phyloP scores from a whole-genome alignment of 2,329 filamentous ascomycete species.

The Albifimbria verrucaria region DNA sequence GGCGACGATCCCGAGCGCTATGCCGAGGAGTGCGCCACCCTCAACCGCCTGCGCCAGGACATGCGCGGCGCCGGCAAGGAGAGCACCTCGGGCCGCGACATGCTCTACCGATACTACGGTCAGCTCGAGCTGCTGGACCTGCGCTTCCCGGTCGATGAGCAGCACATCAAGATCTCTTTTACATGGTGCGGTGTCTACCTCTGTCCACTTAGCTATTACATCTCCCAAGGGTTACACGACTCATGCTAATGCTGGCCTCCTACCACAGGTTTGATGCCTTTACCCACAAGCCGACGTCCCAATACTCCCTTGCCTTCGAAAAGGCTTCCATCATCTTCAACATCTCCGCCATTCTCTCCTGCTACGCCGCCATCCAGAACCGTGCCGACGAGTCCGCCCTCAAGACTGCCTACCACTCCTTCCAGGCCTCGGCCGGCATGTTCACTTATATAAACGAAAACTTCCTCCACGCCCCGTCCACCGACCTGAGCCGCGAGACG shows the following conservation, averaged over 20 bases:
- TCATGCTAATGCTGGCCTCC: conserved; percentile 8
- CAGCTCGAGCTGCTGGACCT: conserved; percentile 93
- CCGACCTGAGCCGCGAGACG: conserved; percentile 92
- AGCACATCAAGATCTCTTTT: conserved; percentile 98
- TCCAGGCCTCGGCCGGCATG: conserved; percentile 98
- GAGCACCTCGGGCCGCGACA: conserved; percentile 86
- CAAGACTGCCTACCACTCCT: conserved; percentile 96
- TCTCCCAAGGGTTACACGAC: not conserved
- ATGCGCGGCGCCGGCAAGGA: conserved; percentile 98
- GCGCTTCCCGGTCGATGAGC: conserved; percentile 95
- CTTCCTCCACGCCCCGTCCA: conserved; percentile 93
- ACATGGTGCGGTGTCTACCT: conserved; percentile 67
- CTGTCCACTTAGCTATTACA: not conserved
- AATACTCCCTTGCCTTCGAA: conserved; percentile 95
- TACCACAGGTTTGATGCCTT: conserved; percentile 96
- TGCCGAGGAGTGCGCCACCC: conserved; percentile 87
- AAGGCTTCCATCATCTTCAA: conserved; percentile 99
- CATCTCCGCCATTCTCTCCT: conserved; percentile 94
- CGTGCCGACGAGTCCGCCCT: conserved; percentile 87
- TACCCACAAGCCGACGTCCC: conserved; percentile 93
- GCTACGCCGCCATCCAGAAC: conserved; percentile 90
- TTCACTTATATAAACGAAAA: conserved; percentile 99
- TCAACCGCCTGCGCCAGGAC: conserved; percentile 94
- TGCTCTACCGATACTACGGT: conserved; percentile 96
- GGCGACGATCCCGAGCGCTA: conserved; percentile 97